Evolutionary conservation across 345 rosid genomes (phyloP).

Genomic region (Bruguiera gymnorhiza): DNA sequence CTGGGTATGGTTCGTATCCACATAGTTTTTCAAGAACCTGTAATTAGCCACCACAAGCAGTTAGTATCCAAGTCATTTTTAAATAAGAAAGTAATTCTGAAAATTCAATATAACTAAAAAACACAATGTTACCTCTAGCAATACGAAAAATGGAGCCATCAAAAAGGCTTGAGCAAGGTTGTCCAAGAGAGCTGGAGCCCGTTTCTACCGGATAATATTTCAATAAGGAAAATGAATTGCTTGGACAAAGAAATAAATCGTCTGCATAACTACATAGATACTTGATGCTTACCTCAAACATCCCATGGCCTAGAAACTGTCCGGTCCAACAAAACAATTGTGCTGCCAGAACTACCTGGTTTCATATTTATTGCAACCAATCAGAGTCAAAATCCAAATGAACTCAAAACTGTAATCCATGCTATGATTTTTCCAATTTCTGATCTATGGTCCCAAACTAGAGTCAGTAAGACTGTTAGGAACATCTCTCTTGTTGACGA

Average conservation of each 20-base stretch:
- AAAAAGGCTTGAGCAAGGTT: slow-evolving; percentile 70
- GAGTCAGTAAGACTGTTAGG: too few relatives aligned
- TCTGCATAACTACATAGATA: not conserved
- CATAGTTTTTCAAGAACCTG: not conserved
- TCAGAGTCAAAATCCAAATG: slow-evolving; percentile 2
- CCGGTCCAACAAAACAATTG: slow-evolving; percentile 76
- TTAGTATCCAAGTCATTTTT: not conserved
- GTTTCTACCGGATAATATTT: slow-evolving; percentile 43
- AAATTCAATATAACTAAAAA: not conserved
- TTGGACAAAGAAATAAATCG: not conserved
- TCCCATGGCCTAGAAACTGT: slow-evolving; percentile 82
- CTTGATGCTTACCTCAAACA: slow-evolving; percentile 62
- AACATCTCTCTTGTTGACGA: too few relatives aligned
- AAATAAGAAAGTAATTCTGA: not conserved
- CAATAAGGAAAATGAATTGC: not conserved
- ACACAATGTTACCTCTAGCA: slow-evolving; percentile 59
- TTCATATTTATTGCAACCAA: not conserved
- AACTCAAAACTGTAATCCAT: not conserved
- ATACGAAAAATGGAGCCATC: slow-evolving; percentile 90
- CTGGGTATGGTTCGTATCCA: not conserved
- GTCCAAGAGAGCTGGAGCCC: slow-evolving; percentile 85
- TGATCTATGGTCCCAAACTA: too few relatives aligned
- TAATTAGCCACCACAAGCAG: not conserved
- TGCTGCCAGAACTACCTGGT: slow-evolving; percentile 66
- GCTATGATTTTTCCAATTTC: too few relatives aligned